A percentile compares a stretch with the other conserved stretches of the same genome.
Conservation (phyloP, 1,139 yeast species). For the Pichia kudriavzevii region DNA sequence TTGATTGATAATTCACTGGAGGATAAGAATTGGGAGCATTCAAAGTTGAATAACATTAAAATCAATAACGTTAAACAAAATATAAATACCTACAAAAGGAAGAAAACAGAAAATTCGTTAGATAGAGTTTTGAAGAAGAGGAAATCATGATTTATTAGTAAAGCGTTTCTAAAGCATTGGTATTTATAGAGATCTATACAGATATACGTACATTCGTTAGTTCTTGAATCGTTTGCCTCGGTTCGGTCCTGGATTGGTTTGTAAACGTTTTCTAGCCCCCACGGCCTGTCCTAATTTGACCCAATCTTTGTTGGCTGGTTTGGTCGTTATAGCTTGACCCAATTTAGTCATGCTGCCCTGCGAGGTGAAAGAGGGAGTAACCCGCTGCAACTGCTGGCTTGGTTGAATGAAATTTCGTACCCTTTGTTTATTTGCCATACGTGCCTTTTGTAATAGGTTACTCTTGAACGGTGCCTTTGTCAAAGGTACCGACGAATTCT, state of each 20-base stretch:
- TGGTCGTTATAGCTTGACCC: too few species aligned
- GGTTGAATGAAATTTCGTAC: constrained; percentile 21
- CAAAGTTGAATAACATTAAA: constrained; percentile 2
- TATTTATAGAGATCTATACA: neutral
- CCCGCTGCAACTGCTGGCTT: too few species aligned
- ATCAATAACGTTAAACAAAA: constrained; percentile 23
- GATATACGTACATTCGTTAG: neutral
- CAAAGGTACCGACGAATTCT: too few species aligned
- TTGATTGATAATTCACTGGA: constrained; percentile 25
- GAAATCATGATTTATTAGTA: constrained; percentile 6
- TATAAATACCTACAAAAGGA: constrained; percentile 24
- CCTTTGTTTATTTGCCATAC: constrained; percentile 23
- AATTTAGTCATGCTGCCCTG: too few species aligned
- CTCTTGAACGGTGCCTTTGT: constrained; percentile 24
- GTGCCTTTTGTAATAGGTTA: constrained; percentile 26
- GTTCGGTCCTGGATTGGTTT: too few species aligned
- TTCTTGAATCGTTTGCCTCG: neutral
- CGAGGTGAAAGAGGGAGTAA: too few species aligned
- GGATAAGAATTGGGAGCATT: constrained; percentile 10
- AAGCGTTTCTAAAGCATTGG: too few species aligned
- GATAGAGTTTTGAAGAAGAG: constrained; percentile 19
- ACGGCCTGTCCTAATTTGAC: too few species aligned
- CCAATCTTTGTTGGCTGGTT: too few species aligned
- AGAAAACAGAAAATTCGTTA: constrained; percentile 14
- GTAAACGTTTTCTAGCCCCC: too few species aligned